These are phyloP conservation scores for Pittosporum tobira DNA, from an alignment of 129 eudicot species.

Conservation along the genomic window DNA sequence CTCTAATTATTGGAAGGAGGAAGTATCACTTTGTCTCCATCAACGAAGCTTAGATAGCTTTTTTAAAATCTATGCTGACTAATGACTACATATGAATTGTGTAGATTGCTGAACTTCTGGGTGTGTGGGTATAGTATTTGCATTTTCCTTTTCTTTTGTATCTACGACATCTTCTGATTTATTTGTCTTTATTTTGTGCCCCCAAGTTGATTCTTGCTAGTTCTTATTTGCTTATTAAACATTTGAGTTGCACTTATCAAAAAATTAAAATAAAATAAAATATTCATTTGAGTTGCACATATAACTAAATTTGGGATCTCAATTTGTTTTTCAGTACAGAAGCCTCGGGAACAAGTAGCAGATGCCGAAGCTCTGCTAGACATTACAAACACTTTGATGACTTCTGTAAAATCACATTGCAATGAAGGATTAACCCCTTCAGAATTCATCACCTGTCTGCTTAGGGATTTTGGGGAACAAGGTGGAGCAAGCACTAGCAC, in stretches of 20 bases:
- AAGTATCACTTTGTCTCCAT: no score
- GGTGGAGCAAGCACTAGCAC: conserved; percentile 35
- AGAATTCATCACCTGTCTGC: conserved; percentile 53
- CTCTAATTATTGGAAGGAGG: no score
- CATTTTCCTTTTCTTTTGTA: no score
- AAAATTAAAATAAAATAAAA: no score
- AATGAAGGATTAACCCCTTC: conserved; percentile 74
- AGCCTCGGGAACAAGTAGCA: conserved; percentile 95
- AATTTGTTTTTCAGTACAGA: conserved; percentile 44
- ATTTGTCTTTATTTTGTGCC: not conserved
- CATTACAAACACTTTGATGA: conserved; percentile 62
- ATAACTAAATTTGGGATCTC: not conserved
- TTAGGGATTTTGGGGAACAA: conserved; percentile 52
- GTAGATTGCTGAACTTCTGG: no score
- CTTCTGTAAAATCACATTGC: conserved; percentile 70
- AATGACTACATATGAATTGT: no score
- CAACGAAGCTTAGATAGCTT: no score
- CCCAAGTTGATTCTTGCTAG: not conserved
- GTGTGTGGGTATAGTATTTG: no score
- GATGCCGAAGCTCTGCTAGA: conserved; percentile 95
- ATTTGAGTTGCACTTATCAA: not conserved
- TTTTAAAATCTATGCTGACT: no score
- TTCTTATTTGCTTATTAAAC: not conserved
- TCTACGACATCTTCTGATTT: not conserved
- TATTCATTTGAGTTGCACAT: not conserved